Conservation (phyloP, 495 filamentous ascomycete genomes). For the Clohesyomyces aquaticus region DNA sequence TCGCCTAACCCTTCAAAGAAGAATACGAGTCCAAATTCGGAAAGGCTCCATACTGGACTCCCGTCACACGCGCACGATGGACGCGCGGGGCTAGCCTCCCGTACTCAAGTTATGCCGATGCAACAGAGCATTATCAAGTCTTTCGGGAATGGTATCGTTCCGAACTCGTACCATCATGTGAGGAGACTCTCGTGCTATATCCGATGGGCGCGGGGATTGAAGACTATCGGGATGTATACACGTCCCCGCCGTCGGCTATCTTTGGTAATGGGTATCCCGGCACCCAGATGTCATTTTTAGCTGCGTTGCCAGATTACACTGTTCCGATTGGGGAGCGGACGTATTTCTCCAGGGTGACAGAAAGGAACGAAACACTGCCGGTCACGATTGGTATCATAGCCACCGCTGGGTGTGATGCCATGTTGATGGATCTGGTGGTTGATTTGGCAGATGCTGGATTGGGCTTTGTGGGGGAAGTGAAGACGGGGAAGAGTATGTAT, state of each 20-base stretch:
- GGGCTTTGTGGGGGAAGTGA: constrained; percentile 4
- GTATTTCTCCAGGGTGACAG: not conserved
- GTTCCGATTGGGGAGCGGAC: constrained; percentile 2
- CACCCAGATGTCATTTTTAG: not conserved
- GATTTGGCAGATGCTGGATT: not conserved
- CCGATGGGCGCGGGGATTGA: not conserved
- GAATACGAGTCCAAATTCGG: not conserved
- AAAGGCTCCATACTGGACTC: constrained; percentile 7
- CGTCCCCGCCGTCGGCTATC: not conserved
- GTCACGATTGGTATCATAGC: constrained; percentile 6
- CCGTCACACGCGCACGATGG: constrained; percentile 2
- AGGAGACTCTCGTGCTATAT: not conserved
- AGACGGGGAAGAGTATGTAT: not conserved
- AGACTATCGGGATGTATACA: not conserved
- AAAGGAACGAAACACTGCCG: constrained; percentile 3
- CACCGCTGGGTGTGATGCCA: not conserved
- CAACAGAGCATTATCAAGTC: not conserved
- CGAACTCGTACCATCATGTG: not conserved
- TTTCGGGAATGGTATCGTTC: constrained; percentile 4
- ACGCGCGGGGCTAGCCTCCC: not conserved
- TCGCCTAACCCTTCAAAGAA: constrained; percentile 2
- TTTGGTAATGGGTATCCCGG: not conserved
- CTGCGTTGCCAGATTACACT: constrained; percentile 3
- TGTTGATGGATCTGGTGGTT: constrained; percentile 9
- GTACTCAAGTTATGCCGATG: not conserved